Percentiles rank a stretch among this genome's conserved stretches.
Evolutionary conservation across 106 monocot species (phyloP).

Genomic region (Acorus gramineus): DNA sequence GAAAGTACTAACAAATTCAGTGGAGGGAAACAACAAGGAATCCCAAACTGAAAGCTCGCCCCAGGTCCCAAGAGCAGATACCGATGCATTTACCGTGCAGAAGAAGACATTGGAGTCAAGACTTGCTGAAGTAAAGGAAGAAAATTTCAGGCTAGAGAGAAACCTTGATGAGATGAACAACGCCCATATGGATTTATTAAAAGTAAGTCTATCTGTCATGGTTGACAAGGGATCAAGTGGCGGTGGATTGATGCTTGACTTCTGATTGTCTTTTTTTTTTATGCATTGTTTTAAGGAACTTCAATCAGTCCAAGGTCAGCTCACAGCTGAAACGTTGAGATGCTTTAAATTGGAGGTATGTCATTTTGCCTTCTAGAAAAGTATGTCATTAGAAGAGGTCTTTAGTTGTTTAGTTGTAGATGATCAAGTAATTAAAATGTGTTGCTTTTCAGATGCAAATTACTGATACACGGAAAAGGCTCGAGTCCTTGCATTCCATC

Average conservation of each 20-base stretch:
- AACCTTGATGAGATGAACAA: conserved; percentile 37
- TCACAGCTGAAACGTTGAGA: conserved; percentile 76
- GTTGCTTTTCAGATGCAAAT: conserved; percentile 42
- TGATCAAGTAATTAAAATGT: too few species aligned
- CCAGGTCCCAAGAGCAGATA: conserved; percentile 10
- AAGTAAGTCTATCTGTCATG: conserved; percentile 31
- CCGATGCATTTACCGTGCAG: conserved; percentile 25
- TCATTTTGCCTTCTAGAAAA: background rate
- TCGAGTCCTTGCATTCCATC: conserved; percentile 38
- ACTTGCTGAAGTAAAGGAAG: conserved; percentile 43
- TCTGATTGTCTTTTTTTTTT: background rate
- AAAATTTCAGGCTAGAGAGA: conserved; percentile 47
- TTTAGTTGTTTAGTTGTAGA: background rate
- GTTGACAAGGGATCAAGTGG: background rate
- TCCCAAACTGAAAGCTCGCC: conserved; percentile 9
- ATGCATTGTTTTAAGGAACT: conserved; percentile 52
- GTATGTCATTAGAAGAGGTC: background rate
- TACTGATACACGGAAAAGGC: conserved; percentile 42
- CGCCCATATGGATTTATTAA: conserved; percentile 36
- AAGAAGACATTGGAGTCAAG: conserved; percentile 47
- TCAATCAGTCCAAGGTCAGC: conserved; percentile 60
- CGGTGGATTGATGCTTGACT: background rate
- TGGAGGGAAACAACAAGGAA: conserved; percentile 11
- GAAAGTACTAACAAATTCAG: conserved; percentile 8
- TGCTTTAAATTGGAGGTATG: conserved; percentile 77